Evolutionary conservation across 2,329 filamentous ascomycete species (phyloP).

Genomic region (Juglanconis oblonga): DNA sequence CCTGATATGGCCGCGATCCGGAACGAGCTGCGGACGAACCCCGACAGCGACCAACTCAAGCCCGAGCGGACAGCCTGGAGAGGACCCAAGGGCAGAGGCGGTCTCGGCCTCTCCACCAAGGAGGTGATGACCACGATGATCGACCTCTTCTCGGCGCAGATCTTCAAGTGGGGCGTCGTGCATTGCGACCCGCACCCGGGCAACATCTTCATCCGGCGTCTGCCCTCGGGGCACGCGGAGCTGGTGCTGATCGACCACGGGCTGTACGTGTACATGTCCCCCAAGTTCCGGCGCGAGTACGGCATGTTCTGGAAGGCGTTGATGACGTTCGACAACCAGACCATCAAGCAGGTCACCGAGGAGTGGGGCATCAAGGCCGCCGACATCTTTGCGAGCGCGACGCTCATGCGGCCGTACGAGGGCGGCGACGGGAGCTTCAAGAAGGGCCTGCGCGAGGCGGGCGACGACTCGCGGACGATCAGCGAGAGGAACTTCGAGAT

Average conservation of each 20-base stretch:
- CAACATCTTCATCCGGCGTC: constrained; percentile 91
- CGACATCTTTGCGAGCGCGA: constrained; percentile 89
- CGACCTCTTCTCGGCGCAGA: constrained; percentile 94
- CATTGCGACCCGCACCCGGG: constrained; percentile 97
- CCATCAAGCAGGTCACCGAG: constrained; percentile 67
- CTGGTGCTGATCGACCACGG: constrained; percentile 96
- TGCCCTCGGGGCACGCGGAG: constrained; percentile 78
- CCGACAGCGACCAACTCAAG: constrained; percentile 64
- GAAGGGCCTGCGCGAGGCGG: constrained; percentile 61
- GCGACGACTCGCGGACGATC: constrained; percentile 41
- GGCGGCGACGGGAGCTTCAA: constrained; percentile 72
- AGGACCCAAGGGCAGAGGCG: constrained; percentile 69
- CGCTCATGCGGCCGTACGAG: constrained; percentile 84
- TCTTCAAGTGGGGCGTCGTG: constrained; percentile 94
- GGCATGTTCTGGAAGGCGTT: constrained; percentile 89
- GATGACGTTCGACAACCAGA: constrained; percentile 87
- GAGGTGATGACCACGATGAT: constrained; percentile 97
- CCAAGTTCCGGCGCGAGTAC: constrained; percentile 82
- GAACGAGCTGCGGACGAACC: constrained; percentile 46
- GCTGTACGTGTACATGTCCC: constrained; percentile 87
- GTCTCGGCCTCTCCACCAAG: constrained; percentile 76
- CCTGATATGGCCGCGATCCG: constrained; percentile 47
- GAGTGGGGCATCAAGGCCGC: constrained; percentile 86
- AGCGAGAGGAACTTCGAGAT: constrained; percentile 81
- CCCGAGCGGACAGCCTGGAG: constrained; percentile 78